Base-by-base conservation (phyloP, 768 basidiomycete genomes). In the Coprinopsis sp. region DNA sequence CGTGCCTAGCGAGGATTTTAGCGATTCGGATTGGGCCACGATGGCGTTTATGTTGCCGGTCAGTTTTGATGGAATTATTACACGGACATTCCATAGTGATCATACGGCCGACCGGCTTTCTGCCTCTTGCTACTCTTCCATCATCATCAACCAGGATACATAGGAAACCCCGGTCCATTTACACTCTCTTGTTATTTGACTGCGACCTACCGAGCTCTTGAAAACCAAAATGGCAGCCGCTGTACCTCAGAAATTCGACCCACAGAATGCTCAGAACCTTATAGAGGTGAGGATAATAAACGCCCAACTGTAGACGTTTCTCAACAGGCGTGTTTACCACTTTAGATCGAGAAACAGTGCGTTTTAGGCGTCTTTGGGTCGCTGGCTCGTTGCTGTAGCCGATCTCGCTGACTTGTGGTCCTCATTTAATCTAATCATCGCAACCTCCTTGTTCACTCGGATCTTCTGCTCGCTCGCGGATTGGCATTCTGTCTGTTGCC, bases 281-380 rank as follows among this genome's bases (percentile, higher is more conserved):
- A 70, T 80, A 52, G 92, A 97, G 80, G 90, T 91, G 33, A 24
- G 18, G 22, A 12, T 24, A 2, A n/a, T 31, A 51, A 28, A 49
- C 41, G 27, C 28, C 28, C 28, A 10, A 44, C 22, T 37, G 34
- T 6, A 10, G 11, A 37, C 34, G 7, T 39, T 23, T 19, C 13
- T 39, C 16, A 36, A 7, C 16, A 19, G 16, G 6, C 21, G 21
- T 8, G 13, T 18, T 36, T 18, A 11, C 37, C 37, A 19, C 34
- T 37, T 11, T 69, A 92, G 90, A 95, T 99, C 51, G 95, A 97
- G 72, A 94, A 93, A 77, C 93, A 96, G 86, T 92, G 61, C 65
- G 87, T 74, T 18, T 54, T 28, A n/a, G n/a, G n/a, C n/a, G n/a
- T n/a, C n/a, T n/a, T n/a, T n/a, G n/a, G n/a, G n/a, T n/a, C n/a